phyloP scores from a whole-genome alignment of 306 rosid genomes.

The Rosa chinensis region DNA sequence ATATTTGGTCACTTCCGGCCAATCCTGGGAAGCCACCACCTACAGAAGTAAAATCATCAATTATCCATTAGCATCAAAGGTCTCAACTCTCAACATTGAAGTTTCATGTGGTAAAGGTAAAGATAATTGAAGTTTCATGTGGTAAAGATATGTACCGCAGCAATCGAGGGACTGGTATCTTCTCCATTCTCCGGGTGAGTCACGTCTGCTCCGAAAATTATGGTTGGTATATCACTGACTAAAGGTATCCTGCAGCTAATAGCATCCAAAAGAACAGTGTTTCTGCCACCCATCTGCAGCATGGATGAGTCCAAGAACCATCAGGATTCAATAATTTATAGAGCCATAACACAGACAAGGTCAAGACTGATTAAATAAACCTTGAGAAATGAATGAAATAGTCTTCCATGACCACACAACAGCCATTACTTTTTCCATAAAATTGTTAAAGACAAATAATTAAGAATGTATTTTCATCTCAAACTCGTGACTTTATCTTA shows the following conservation, averaged over 20 bases:
- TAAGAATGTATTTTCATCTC: not conserved
- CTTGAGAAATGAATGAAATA: not conserved
- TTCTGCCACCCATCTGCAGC: conserved; percentile 95
- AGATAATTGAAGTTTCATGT: not conserved
- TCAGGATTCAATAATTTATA: not conserved
- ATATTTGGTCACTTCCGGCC: conserved; percentile 97
- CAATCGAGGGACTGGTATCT: conserved; percentile 91
- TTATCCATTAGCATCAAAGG: conserved; percentile 34
- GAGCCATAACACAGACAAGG: not conserved
- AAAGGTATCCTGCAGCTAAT: conserved; percentile 92
- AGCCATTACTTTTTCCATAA: not conserved
- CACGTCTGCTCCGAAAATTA: conserved; percentile 92
- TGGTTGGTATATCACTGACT: conserved; percentile 91
- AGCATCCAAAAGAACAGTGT: conserved; percentile 92
- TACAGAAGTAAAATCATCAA: conserved; percentile 35
- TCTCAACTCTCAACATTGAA: conserved; percentile 6
- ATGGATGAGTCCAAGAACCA: conserved; percentile 2
- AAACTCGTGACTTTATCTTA: not conserved
- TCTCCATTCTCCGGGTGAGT: conserved; percentile 97
- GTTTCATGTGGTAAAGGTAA: conserved; percentile 5
- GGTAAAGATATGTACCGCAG: conserved; percentile 58
- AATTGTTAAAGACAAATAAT: not conserved
- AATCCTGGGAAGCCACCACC: conserved; percentile 97
- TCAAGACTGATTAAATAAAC: not conserved
- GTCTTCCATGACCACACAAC: not conserved